A percentile compares a stretch with the other conserved stretches of the same genome.
Conservation (phyloP, 345 rosid genomes). For the Eucalyptus curtisii region DNA sequence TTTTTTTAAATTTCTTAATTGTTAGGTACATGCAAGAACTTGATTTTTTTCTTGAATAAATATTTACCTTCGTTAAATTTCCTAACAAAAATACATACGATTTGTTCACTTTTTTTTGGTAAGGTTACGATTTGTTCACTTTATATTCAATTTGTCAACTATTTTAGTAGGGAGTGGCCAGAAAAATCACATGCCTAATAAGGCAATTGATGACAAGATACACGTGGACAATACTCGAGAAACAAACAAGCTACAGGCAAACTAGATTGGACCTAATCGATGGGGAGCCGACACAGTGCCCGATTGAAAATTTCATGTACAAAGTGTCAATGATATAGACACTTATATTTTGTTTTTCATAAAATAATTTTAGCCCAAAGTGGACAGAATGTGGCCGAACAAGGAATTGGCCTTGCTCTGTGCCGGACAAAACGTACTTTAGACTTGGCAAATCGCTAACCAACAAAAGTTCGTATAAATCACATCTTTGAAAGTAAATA, state of each 20-base stretch:
- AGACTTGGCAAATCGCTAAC: not conserved
- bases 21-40: not conserved
- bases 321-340: not conserved
- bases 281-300: rapidly evolving
- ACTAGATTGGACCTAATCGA: not conserved
- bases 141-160: not conserved
- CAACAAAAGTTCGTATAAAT: not conserved
- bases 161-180: not conserved
- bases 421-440: not conserved
- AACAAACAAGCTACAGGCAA: not conserved
- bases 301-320: not conserved
- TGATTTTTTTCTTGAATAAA: not conserved
- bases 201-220: not conserved
- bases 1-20: not conserved
- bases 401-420: not conserved
- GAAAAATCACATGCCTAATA: not conserved
- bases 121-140: no score
- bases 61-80: not conserved
- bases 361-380: not conserved
- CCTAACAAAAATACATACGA: not conserved
- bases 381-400: not conserved
- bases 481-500: not conserved
- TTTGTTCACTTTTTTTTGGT: not conserved
- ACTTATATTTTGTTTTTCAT: not conserved
- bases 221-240: not conserved